phyloP scores from a whole-genome alignment of 140 eudicot species.

The Oenanthe javanica region DNA sequence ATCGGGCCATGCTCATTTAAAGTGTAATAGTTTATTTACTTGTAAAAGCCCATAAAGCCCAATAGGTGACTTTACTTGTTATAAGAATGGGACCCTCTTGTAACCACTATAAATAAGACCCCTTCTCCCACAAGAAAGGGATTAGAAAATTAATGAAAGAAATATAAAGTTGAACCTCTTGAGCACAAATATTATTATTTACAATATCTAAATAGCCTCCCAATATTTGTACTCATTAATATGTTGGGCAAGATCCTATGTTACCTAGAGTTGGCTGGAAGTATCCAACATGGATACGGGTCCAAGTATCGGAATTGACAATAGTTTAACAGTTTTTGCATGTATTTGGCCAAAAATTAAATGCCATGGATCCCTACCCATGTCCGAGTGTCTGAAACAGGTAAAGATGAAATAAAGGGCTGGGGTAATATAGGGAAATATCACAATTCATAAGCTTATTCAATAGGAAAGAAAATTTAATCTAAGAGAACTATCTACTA shows the following conservation, averaged over 20 bases:
- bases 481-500: not conserved
- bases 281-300: not conserved
- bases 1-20: too few relatives aligned
- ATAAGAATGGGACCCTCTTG: too few relatives aligned
- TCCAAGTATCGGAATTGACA: not conserved
- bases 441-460: not conserved
- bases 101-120: too few relatives aligned
- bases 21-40: too few relatives aligned
- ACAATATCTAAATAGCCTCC: too few relatives aligned
- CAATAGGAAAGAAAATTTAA: not conserved
- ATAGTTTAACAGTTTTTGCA: not conserved
- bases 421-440: not conserved
- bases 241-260: not conserved
- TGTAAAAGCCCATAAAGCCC: too few relatives aligned
- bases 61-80: too few relatives aligned
- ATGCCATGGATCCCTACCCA: not conserved
- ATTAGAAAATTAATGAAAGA: too few relatives aligned
- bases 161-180: too few relatives aligned
- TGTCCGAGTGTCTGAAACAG: not conserved
- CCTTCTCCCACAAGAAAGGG: too few relatives aligned
- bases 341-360: not conserved
- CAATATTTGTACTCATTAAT: not conserved
- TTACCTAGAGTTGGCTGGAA: not conserved
- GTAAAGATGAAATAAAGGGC: not conserved
- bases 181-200: too few relatives aligned